phyloP scores from a whole-genome alignment of 805 yeast genomes.

The Debaryomyces maramus region DNA sequence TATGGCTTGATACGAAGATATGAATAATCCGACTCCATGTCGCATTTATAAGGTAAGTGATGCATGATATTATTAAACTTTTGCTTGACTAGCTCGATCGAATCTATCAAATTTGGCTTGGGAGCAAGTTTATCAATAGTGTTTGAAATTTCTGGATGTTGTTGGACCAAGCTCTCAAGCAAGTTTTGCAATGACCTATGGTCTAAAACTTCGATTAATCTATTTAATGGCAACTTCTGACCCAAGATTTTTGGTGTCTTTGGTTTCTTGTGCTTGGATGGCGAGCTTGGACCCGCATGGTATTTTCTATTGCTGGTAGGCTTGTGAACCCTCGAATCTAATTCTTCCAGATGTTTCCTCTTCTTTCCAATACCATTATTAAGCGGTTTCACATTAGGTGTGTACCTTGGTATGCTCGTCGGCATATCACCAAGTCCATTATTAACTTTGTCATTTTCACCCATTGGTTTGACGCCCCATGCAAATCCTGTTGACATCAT shows the following conservation, averaged over 20 bases:
- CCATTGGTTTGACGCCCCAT: slow-evolving; percentile 21
- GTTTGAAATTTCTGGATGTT: slow-evolving; percentile 60
- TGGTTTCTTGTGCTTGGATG: slow-evolving; percentile 25
- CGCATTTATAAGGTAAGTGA: slow-evolving; percentile 75
- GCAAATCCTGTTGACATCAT: slow-evolving; percentile 32
- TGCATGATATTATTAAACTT: slow-evolving; percentile 47
- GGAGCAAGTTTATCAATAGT: slow-evolving; percentile 57
- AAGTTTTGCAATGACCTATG: slow-evolving; percentile 53
- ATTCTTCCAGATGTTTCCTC: slow-evolving; percentile 17
- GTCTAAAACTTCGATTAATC: slow-evolving; percentile 71
- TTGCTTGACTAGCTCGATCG: slow-evolving; percentile 48
- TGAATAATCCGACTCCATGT: slow-evolving; percentile 70
- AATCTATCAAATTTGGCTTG: slow-evolving; percentile 52
- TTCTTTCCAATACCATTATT: slow-evolving; percentile 8
- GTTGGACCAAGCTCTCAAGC: slow-evolving; percentile 51
- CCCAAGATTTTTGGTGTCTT: slow-evolving; percentile 52
- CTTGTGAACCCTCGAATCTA: slow-evolving; percentile 6
- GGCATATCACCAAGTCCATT: slow-evolving; percentile 1
- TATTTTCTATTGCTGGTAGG: slow-evolving; percentile 4
- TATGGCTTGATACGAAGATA: slow-evolving; percentile 68
- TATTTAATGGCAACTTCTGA: slow-evolving; percentile 57
- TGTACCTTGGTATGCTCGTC: slow-evolving; percentile 3
- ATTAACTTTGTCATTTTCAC: not conserved
- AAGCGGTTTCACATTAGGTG: slow-evolving; percentile 3
- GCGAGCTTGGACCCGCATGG: slow-evolving; percentile 1